Evolutionary conservation across 2,329 filamentous ascomycete species (phyloP).

Genomic region (Fusarium dimerum): DNA sequence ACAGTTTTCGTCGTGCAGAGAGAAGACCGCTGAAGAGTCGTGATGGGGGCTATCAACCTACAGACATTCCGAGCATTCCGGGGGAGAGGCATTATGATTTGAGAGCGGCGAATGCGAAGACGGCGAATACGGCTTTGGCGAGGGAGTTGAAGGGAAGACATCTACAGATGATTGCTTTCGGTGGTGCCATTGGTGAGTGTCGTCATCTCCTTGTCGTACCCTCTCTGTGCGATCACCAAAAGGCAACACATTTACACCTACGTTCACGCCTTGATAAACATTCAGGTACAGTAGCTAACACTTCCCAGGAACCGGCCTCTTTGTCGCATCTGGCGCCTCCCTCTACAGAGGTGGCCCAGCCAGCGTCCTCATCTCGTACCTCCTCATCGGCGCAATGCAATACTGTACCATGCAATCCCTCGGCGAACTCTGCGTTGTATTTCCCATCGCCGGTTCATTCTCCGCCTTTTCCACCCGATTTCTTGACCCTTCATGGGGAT

Average conservation of each 20-base stretch:
- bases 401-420: constrained; percentile 91
- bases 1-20: constrained; percentile 25
- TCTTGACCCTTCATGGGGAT: constrained; percentile 90
- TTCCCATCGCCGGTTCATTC: constrained; percentile 90
- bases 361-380: constrained; percentile 73
- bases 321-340: constrained; percentile 77
- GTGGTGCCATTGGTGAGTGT: constrained; percentile 75
- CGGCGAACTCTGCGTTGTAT: constrained; percentile 87
- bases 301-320: constrained; percentile 71
- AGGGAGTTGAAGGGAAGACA: constrained; percentile 80
- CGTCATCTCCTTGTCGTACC: neutral
- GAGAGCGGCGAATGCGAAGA: constrained; percentile 66
- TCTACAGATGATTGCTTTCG: constrained; percentile 97
- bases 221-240: neutral
- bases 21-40: constrained; percentile 19
- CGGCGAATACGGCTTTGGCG: constrained; percentile 73
- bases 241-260: neutral
- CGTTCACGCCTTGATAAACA: neutral
- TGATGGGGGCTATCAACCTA: constrained; percentile 20
- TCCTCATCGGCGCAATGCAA: constrained; percentile 80
- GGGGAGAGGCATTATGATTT: constrained; percentile 55
- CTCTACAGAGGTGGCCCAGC: constrained; percentile 77
- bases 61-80: constrained; percentile 10
- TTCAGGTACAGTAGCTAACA: neutral
- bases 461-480: constrained; percentile 93